Evolutionary conservation across 1,284 basidiomycete species (phyloP).

Genomic region (Cutaneotrichosporon sp.): DNA sequence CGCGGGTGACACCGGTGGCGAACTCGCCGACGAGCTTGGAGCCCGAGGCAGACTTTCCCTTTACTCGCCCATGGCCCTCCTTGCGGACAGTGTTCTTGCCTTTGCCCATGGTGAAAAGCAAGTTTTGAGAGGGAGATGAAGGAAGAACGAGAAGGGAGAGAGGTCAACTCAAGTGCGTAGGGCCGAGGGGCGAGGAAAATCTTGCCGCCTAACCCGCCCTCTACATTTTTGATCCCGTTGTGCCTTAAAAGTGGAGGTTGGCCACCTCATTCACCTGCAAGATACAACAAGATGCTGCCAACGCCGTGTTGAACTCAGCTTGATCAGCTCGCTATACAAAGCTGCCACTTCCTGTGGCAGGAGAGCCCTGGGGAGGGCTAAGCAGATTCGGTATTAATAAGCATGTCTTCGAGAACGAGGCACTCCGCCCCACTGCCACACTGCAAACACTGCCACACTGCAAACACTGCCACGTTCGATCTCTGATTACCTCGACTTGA

Average conservation of each 20-base stretch:
- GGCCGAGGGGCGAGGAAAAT: not conserved
- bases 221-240: not conserved
- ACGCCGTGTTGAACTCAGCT: too few species aligned
- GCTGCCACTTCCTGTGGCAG: too few species aligned
- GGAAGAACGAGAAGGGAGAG: constrained; percentile 4
- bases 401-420: too few species aligned
- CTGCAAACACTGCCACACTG: too few species aligned
- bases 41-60: constrained; percentile 32
- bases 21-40: constrained; percentile 34
- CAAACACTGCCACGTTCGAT: too few species aligned
- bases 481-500: too few species aligned
- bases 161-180: not conserved
- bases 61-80: constrained; percentile 36
- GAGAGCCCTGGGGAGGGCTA: too few species aligned
- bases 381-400: too few species aligned
- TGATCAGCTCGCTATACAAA: too few species aligned
- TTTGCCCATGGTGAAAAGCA: constrained; percentile 45
- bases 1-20: constrained; percentile 20
- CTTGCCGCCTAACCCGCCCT: not conserved
- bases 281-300: too few species aligned
- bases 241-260: not conserved
- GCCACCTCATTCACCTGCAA: not conserved
- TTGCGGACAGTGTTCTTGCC: constrained; percentile 53
- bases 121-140: constrained; percentile 10
- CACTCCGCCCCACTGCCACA: too few species aligned